Percentiles rank a stretch among this genome's conserved stretches.
Evolutionary conservation across 2,329 filamentous ascomycete genomes (phyloP).

Genomic region (Pyrenophora tritici-repentis): DNA sequence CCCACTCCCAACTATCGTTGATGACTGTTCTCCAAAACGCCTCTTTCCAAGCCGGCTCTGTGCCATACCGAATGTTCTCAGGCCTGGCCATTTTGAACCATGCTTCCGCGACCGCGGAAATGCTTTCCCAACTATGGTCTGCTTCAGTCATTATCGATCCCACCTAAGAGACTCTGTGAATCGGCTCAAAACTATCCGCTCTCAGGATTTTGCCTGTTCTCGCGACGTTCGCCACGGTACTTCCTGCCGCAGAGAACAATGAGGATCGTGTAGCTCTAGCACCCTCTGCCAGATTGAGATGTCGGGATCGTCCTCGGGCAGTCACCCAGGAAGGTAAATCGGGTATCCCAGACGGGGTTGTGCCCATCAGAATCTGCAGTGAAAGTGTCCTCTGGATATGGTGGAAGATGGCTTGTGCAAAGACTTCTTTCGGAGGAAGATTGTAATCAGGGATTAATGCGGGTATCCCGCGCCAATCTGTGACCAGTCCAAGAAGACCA

Average conservation of each 20-base stretch:
- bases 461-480: constrained; percentile 11
- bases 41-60: neutral
- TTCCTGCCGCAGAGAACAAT: neutral
- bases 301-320: neutral
- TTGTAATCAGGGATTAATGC: constrained; percentile 9
- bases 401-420: neutral
- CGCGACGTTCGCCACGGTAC: neutral
- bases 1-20: neutral
- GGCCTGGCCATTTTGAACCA: neutral
- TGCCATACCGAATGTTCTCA: neutral
- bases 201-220: neutral
- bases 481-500: constrained; percentile 15
- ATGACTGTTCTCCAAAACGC: neutral
- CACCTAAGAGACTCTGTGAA: neutral
- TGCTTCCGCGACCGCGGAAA: neutral
- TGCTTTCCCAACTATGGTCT: neutral
- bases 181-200: neutral
- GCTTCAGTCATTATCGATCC: neutral
- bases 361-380: neutral
- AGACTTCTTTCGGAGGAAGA: constrained; percentile 2
- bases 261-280: neutral
- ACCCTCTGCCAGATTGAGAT: neutral
- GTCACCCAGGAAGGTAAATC: constrained; percentile 3
- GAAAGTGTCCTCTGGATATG: neutral
- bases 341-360: neutral